Base-by-base conservation (phyloP, 2,329 filamentous ascomycete genomes). In the Sporothrix curviconia region DNA sequence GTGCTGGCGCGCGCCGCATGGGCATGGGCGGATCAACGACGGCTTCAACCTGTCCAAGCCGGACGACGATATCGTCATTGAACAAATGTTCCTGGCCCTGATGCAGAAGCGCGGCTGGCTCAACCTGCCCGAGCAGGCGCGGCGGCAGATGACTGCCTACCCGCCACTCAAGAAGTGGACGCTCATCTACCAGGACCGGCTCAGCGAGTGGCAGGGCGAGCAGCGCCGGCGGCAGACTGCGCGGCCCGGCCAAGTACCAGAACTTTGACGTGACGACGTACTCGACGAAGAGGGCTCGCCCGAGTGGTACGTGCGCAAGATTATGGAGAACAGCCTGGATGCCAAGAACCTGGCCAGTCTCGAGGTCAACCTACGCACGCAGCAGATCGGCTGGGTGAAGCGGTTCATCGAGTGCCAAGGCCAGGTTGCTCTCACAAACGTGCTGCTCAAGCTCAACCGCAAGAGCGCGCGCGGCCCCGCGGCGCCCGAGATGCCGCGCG, bases 31-130 rank as follows among this genome's bases (percentile, higher is more conserved):
- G 62, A 64, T 64, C 44, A 69, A 71, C 37, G 80, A 82, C 37
- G 76, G 74, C 24, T 82, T 84, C 64, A 72, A 84, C 61, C 82
- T 94, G 53, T 81, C 84, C 47, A 84, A 87, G 65, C 90, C 90
- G 15, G 81, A 85, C 55, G 89, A 95, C 69, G 90, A 95, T 67
- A 82, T 85, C 59, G 76, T 95, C 14, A 88, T 96, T 46, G 90
- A 97, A 69, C 85, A 92, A 67, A 89, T 96, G 77, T 97, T 97
- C 68, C 78, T 92, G 66, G 86, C 90, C 54, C 76, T 99, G 63
- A 97, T 99, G 94, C 89, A 95, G 68, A 96, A 96, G 74, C 84
- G 94, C 74, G 94, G 92, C 63, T 97, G 92, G 90, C 94, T 96
- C 74, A 95, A 95, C 71, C 77, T 99, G 63, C 94, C 94, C 5